phyloP scores from a whole-genome alignment of 2,329 filamentous ascomycete genomes.

The Oidium heveae region DNA sequence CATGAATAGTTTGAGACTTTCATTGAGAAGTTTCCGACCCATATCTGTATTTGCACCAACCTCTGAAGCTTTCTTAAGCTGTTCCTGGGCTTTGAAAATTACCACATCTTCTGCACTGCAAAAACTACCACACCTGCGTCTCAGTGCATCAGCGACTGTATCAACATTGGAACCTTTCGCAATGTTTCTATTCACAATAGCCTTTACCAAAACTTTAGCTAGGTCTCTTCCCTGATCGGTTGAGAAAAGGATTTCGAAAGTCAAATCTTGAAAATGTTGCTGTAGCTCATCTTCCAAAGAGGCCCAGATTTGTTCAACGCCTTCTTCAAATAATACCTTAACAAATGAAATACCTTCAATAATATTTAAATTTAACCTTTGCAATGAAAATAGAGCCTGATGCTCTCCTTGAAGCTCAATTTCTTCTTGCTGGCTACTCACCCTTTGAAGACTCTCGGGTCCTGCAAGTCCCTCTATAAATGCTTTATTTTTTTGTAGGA shows the following conservation, averaged over 20 bases:
- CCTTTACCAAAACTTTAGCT: slow-evolving; percentile 84
- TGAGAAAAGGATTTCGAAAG: slow-evolving; percentile 72
- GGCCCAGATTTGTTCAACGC: slow-evolving; percentile 64
- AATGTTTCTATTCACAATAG: slow-evolving; percentile 94
- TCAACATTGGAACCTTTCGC: slow-evolving; percentile 92
- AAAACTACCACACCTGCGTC: slow-evolving; percentile 83
- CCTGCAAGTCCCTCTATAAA: slow-evolving; percentile 91
- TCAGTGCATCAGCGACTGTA: slow-evolving; percentile 82
- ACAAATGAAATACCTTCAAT: slow-evolving; percentile 95
- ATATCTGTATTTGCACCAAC: slow-evolving; percentile 48
- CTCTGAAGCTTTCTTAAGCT: slow-evolving; percentile 69
- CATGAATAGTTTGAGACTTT: slow-evolving; percentile 70
- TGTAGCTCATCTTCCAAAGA: slow-evolving; percentile 47
- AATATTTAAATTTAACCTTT: slow-evolving; percentile 68
- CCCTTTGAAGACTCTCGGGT: slow-evolving; percentile 57
- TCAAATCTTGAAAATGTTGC: slow-evolving; percentile 47
- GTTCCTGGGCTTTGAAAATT: slow-evolving; percentile 95
- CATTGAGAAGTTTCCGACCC: slow-evolving; percentile 57
- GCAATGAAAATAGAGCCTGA: slow-evolving; percentile 65
- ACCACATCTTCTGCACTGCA: slow-evolving; percentile 93
- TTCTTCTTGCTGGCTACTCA: slow-evolving; percentile 67
- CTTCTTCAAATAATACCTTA: slow-evolving; percentile 80
- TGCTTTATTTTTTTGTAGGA: slow-evolving; percentile 64
- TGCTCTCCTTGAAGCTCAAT: slow-evolving; percentile 84
- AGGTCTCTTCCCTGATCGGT: slow-evolving; percentile 58